Base-by-base conservation (phyloP, 768 basidiomycete species). In the Pleurotus eryngii region DNA sequence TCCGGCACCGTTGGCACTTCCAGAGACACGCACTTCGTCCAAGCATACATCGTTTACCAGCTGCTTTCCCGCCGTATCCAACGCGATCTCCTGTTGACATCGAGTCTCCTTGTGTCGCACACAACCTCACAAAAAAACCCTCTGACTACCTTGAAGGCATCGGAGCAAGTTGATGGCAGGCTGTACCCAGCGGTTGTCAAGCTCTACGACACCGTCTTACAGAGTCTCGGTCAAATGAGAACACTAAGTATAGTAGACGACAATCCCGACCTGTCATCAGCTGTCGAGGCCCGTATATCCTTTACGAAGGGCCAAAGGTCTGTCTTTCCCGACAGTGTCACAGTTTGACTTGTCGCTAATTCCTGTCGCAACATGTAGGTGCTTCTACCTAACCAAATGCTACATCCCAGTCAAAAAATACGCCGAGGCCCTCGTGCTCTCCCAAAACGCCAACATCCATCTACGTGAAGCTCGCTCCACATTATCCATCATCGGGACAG, bases 151-250 rank as follows among this genome's bases (percentile, higher is more conserved):
- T 24, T 61, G 46, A 53, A 38, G 38, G 49, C 57, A 5, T 26
- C 51, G 2, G 77, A 79, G 55, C 74, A 80, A n/a, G 79, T 87
- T 3, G 89, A 93, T 60, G 78, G 77, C 20, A 81, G 90, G 50
- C 74, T 89, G n/a, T 91, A 84, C 65, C 92, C 93, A 5, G 93
- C 90, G 0, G 77, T 96, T 6, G 88, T 97, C 68, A 96, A 96
- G 70, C 74, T 92, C 8, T 82, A 92, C 43, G 95, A 97, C 70
- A 87, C 90, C 2, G 80, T 92, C 27, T 70, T 96, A 17, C 93
- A 96, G 72, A 89, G 87, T 65, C 74, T 97, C 46, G 83, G 84
- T 54, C 91, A 93, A 69, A 90, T 96, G 84, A 78, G 90, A 24
- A 82, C 82, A 5, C 75, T 97, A 57, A 90, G 85, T 53, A 82